Conservation (phyloP, 768 basidiomycete species). For the Sarcomyxa edulis region DNA sequence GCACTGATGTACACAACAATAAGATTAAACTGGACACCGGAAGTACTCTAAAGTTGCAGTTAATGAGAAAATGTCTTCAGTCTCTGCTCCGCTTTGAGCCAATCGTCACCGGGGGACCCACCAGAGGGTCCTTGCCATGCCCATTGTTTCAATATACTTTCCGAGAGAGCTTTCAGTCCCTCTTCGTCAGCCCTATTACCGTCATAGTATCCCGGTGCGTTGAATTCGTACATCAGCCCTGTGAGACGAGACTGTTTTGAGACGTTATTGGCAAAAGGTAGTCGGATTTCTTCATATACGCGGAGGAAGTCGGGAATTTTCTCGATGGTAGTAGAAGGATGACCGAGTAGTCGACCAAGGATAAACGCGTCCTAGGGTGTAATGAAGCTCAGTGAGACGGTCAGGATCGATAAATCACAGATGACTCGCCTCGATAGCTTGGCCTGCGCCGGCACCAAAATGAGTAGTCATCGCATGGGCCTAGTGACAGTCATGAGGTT, state of each 20-base stretch:
- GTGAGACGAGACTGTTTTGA: conserved; percentile 11
- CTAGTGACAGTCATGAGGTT: too few species aligned
- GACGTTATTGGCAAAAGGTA: conserved; percentile 11
- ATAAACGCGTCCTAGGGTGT: conserved; percentile 18
- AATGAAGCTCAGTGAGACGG: not conserved
- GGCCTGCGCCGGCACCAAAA: conserved; percentile 19
- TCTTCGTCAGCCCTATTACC: not conserved
- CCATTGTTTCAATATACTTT: too few species aligned
- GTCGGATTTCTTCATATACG: conserved; percentile 15
- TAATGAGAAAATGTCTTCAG: too few species aligned
- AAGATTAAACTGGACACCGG: too few species aligned
- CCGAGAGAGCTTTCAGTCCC: conserved; percentile 6
- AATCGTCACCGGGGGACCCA: too few species aligned
- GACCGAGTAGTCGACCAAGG: conserved; percentile 14
- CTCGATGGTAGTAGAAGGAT: conserved; percentile 7
- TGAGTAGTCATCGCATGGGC: conserved; percentile 20
- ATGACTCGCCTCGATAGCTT: conserved; percentile 16
- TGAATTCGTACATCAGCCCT: conserved; percentile 14
- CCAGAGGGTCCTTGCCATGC: too few species aligned
- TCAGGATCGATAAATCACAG: too few species aligned
- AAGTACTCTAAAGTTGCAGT: too few species aligned
- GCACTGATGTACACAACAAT: too few species aligned
- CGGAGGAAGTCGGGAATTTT: conserved; percentile 11
- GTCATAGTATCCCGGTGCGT: conserved; percentile 9
- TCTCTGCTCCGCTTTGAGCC: too few species aligned